Percentiles rank a stretch among this genome's conserved stretches.
Conservation (phyloP, 2,329 filamentous ascomycete species). For the Aspergillus udagawae region DNA sequence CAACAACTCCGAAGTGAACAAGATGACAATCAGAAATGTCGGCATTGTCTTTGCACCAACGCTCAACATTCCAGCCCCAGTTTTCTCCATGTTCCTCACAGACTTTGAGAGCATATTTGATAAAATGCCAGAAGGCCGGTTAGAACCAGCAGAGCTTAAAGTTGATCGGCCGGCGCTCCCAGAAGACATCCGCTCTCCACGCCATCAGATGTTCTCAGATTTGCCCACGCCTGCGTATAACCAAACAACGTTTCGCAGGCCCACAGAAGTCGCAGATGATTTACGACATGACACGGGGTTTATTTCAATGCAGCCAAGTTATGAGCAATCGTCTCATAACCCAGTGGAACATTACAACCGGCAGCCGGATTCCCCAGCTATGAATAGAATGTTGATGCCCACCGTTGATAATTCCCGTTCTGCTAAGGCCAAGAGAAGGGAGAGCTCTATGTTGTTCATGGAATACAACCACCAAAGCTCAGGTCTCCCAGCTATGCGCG, state of each 20-base stretch:
- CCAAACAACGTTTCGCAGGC: slow-evolving; percentile 48
- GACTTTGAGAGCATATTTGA: slow-evolving; percentile 87
- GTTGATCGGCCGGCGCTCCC: slow-evolving; percentile 41
- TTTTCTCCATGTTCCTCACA: slow-evolving; percentile 90
- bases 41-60: slow-evolving; percentile 98
- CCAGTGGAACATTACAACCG: slow-evolving; percentile 25
- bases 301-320: slow-evolving; percentile 48
- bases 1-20: slow-evolving; percentile 84
- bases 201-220: slow-evolving; percentile 63
- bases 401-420: slow-evolving; percentile 31
- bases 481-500: slow-evolving; percentile 18
- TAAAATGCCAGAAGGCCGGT: slow-evolving; percentile 50
- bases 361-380: slow-evolving; percentile 23
- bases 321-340: slow-evolving; percentile 37
- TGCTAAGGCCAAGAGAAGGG: slow-evolving; percentile 44
- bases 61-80: slow-evolving; percentile 88
- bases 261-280: slow-evolving; percentile 24
- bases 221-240: slow-evolving; percentile 62
- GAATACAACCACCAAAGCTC: slow-evolving; percentile 30
- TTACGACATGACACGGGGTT: slow-evolving; percentile 48
- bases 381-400: slow-evolving; percentile 40
- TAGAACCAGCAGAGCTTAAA: slow-evolving; percentile 40
- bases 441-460: slow-evolving; percentile 48
- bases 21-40: slow-evolving; percentile 97
- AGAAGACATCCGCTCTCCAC: slow-evolving; percentile 60